Evolutionary conservation across 2,329 filamentous ascomycete genomes (phyloP), one percentile per base, ranked within the genome.

Genomic region (Hymenotorrendiella dingleyae): DNA sequence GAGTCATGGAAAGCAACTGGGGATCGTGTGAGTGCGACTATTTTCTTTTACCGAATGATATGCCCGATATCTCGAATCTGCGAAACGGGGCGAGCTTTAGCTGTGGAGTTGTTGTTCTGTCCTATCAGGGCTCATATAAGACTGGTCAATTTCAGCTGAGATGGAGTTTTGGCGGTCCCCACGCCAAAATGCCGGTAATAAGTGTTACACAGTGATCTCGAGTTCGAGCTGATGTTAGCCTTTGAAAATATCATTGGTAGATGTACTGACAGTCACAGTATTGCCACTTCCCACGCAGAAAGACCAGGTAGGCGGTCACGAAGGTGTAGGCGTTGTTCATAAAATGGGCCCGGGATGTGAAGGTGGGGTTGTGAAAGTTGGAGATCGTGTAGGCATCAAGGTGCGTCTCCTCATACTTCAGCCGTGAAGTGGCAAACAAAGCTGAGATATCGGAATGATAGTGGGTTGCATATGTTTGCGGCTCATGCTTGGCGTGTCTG

Each of bases 311-410:
- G 82, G 82, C 30, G 82, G 82, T 4, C 82, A 86, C 56, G 82
- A 86, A 62, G 82, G 82, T 14, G 75, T 85, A 2, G 78, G 78
- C 30, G 73, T 72, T 40, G 68, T 86, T 23, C 78, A 82, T 30
- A 80, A 82, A 57, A 66, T 86, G 47, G 82, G 82, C 1, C 68
- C 79, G 1, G 77, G 74, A 6, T 68, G 74, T 16, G 76, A 81
- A 38, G 60, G 54, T 27, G 67, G 73, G 2, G 70, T 68, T 4
- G 65, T 84, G 26, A 81, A 81, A 53, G 55, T 84, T n/a, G 80
- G 80, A 4, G 76, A 85, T 52, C 70, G 80, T 6, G 82, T 86
- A 7, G 82, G 82, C 11, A 75, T 86, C 58, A 86, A 86, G 62
- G 65, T 73, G 12, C 64, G 8, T 2, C 9, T 8, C 10, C 29